phyloP scores from a whole-genome alignment of 495 filamentous ascomycete species.

The Beverwykella pulmonaria region DNA sequence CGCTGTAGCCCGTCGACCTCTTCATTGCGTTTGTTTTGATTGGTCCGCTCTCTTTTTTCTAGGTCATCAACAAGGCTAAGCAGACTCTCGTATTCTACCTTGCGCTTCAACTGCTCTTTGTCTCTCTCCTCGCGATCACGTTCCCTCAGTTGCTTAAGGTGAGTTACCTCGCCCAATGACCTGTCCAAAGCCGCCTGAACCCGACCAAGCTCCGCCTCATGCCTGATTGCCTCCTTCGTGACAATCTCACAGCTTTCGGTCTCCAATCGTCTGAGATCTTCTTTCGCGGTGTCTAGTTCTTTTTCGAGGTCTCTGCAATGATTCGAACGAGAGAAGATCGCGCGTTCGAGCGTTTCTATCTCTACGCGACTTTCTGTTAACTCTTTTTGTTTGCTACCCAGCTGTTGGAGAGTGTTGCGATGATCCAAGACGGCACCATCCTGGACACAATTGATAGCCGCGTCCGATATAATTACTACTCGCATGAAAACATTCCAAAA shows the following conservation, averaged over 20 bases:
- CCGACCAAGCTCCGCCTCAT: neutral
- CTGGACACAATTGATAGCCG: neutral
- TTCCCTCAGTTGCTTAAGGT: constrained; percentile 8
- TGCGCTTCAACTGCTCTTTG: neutral
- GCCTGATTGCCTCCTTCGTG: neutral
- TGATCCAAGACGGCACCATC: constrained; percentile 3
- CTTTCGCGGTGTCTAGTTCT: constrained; percentile 1
- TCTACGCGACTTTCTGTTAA: neutral
- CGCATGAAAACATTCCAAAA: neutral
- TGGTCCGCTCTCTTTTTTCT: neutral
- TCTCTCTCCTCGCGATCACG: neutral
- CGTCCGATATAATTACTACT: neutral
- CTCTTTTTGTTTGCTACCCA: neutral
- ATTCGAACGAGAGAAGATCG: neutral
- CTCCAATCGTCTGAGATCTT: constrained; percentile 4
- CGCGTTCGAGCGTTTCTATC: neutral
- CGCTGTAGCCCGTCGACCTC: neutral
- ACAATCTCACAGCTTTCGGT: neutral
- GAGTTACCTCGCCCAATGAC: constrained; percentile 3
- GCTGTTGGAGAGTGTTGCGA: constrained; percentile 3
- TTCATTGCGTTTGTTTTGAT: neutral
- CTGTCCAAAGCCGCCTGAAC: constrained; percentile 1
- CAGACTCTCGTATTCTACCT: neutral
- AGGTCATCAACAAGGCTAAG: constrained; percentile 2
- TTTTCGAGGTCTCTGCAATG: neutral